Conservation (phyloP, 495 filamentous ascomycete species). For the Penicillium bialowiezense region DNA sequence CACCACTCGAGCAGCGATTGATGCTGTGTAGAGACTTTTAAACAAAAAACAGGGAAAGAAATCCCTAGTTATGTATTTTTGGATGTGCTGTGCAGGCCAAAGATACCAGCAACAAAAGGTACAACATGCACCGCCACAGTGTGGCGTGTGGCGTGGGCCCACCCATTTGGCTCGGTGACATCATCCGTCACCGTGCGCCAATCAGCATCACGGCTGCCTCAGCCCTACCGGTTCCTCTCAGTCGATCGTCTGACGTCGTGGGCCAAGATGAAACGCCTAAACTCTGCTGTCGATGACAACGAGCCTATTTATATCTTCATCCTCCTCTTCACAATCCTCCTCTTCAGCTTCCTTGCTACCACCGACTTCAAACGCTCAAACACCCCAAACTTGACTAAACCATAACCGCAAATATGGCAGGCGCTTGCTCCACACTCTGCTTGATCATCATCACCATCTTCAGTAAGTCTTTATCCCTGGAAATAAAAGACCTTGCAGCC, state of each 20-base stretch:
- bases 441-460: constrained; percentile 60
- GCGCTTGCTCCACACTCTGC: constrained; percentile 37
- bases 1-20: constrained; percentile 81
- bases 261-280: constrained; percentile 30
- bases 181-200: neutral
- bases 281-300: constrained; percentile 25
- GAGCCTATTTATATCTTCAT: constrained; percentile 33
- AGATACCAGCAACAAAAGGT: too few species aligned
- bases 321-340: constrained; percentile 26
- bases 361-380: constrained; percentile 22
- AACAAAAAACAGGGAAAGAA: constrained; percentile 2
- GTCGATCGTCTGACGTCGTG: constrained; percentile 15
- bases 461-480: constrained; percentile 38
- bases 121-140: neutral
- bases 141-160: neutral
- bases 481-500: too few species aligned
- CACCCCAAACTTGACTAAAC: neutral
- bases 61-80: constrained; percentile 8
- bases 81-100: too few species aligned
- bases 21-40: constrained; percentile 73
- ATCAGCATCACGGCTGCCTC: constrained; percentile 2
- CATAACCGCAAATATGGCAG: constrained; percentile 28
- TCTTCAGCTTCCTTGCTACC: constrained; percentile 32
- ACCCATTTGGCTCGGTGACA: neutral
- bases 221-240: constrained; percentile 4